Evolutionary conservation across 768 basidiomycete species (phyloP).

Genomic region (Russula griseocarnosa): DNA sequence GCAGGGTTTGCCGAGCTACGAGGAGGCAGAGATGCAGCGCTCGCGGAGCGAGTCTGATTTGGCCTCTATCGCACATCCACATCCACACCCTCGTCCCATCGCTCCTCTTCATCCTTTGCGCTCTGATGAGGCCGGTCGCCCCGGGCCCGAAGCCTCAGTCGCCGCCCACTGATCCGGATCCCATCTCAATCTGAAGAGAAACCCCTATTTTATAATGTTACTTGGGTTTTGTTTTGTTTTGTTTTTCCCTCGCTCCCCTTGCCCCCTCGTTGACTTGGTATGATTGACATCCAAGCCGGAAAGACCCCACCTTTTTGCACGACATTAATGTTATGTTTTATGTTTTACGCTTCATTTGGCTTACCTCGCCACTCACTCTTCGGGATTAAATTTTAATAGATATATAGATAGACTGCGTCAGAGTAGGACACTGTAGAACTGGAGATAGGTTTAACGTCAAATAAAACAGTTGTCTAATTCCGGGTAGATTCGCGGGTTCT

Average conservation of each 20-base stretch:
- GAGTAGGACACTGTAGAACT: neutral
- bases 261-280: neutral
- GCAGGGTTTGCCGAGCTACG: slow-evolving; percentile 81
- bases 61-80: slow-evolving; percentile 17
- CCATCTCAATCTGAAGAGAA: neutral
- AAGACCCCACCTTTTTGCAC: neutral
- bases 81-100: neutral
- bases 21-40: slow-evolving; percentile 48
- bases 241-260: no score
- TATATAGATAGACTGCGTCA: neutral
- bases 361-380: neutral
- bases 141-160: neutral
- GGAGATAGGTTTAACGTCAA: neutral
- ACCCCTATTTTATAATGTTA: neutral
- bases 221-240: neutral
- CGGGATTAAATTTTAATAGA: no score
- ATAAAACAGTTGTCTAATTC: slow-evolving; percentile 2
- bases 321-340: neutral
- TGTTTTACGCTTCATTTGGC: neutral
- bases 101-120: neutral
- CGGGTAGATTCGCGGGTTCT: neutral
- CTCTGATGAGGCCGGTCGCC: neutral
- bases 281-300: neutral
- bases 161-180: neutral
- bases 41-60: slow-evolving; percentile 29